Conservation (phyloP, 768 basidiomycete species). For the Tubosaeta sp. region DNA sequence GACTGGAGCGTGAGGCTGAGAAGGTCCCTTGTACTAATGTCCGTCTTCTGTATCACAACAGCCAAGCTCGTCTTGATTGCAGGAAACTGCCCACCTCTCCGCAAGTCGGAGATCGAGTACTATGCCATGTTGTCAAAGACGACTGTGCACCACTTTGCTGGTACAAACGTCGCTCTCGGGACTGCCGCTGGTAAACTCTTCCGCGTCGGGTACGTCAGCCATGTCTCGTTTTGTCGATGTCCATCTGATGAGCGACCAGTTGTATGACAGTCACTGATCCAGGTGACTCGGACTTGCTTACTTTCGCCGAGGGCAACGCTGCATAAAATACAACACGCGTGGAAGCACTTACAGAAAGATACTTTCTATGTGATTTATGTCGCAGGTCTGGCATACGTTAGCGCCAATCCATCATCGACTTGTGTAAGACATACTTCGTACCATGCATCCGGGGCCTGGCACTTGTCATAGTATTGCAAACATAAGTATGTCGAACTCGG, state of each 20-base stretch:
- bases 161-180: slow-evolving; percentile 96
- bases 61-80: slow-evolving; percentile 99
- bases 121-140: slow-evolving; percentile 99
- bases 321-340: slow-evolving; percentile 39
- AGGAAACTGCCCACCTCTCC: slow-evolving; percentile 97
- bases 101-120: slow-evolving; percentile 99
- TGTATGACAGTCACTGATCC: slow-evolving; percentile 96
- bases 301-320: slow-evolving; percentile 70
- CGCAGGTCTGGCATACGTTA: background rate
- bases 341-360: slow-evolving; percentile 5
- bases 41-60: slow-evolving; percentile 32
- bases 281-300: slow-evolving; percentile 94
- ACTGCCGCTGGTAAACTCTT: slow-evolving; percentile 99
- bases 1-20: slow-evolving; percentile 99
- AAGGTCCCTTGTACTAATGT: slow-evolving; percentile 90
- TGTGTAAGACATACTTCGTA: background rate
- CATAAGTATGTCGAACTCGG: background rate
- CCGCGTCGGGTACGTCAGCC: slow-evolving; percentile 81
- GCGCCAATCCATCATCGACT: background rate
- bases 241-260: slow-evolving; percentile 39
- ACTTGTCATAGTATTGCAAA: background rate
- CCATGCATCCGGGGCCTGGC: background rate
- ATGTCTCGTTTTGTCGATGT: background rate
- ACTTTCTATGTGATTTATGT: slow-evolving; percentile 2
- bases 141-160: slow-evolving; percentile 95